Evolutionary conservation across 495 filamentous ascomycete genomes (phyloP), one percentile per base, ranked within the genome.

Genomic region (Hypoxylon trugodes): DNA sequence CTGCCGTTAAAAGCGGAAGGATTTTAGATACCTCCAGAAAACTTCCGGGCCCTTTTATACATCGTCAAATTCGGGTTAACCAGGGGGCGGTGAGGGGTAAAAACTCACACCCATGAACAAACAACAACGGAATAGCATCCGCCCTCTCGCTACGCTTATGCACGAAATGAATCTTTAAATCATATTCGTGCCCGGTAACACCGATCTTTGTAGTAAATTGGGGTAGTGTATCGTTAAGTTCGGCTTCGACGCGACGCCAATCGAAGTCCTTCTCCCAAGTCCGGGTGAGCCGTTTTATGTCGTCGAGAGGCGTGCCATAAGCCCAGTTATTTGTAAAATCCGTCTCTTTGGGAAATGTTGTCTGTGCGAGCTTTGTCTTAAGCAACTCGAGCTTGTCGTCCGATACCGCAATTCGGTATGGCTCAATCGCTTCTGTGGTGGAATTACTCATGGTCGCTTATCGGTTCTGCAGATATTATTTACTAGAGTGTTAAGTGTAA

Each of bases 1-100:
- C 62, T 1, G 65, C 15, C 1, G 76, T 78, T 18, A 92, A 76
- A 10, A 83, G 71, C 2, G 85, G 82, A 1, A 92, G 74, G 22
- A 91, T 72, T 61, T 89, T 89, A 8, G 74, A 79, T 1, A 84
- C 86, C 73, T 91, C 89, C 51, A 89, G 59, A 72, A 91, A 90
- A 47, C 77, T 86, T 1, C 89, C 88, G 2, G 89, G 89, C 87
- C 86, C 83, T 86, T 55, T 10, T 45, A n/a, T 47, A 22, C 3
- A 33, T 21, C n/a, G 12, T 38, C 58, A 26, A n/a, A n/a, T n/a
- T n/a, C n/a, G n/a, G n/a, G n/a, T n/a, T n/a, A n/a, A n/a, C n/a
- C n/a, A 15, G 22, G 28, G 21, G 15, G 42, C 2, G 13, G 55
- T 18, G 32, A 25, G 10, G 13, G 18, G 18, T 47, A 28, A 35